These are phyloP conservation scores for Colletotrichum spaethianum DNA, from an alignment of 2,329 filamentous ascomycete genomes.

Conservation along the genomic window DNA sequence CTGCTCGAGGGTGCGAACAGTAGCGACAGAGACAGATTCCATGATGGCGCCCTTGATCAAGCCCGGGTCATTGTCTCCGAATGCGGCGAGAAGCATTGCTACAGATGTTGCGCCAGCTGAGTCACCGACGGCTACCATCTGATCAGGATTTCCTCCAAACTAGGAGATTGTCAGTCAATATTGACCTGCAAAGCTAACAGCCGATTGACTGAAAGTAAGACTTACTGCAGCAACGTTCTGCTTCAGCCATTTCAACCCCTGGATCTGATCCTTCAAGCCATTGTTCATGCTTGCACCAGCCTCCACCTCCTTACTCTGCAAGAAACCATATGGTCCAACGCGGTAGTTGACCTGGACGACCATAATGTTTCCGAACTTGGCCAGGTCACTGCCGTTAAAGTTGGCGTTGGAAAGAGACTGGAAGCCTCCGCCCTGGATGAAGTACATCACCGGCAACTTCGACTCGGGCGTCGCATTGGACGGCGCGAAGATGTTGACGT, in stretches of 20 bases:
- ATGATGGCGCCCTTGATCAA: conserved; percentile 67
- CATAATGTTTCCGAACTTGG: conserved; percentile 65
- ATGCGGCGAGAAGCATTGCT: conserved; percentile 73
- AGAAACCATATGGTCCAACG: conserved; percentile 81
- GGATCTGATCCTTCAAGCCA: conserved; percentile 79
- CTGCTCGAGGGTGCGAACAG: conserved; percentile 52
- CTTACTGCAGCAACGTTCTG: conserved; percentile 66
- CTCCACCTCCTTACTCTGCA: conserved; percentile 67
- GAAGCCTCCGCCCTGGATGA: conserved; percentile 74
- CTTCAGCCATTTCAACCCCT: conserved; percentile 79
- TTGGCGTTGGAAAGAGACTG: conserved; percentile 60
- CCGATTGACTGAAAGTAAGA: too few relatives aligned
- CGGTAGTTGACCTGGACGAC: conserved; percentile 84
- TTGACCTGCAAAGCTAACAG: not conserved
- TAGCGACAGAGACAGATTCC: conserved; percentile 67
- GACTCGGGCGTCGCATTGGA: conserved; percentile 63
- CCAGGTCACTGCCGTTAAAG: conserved; percentile 37
- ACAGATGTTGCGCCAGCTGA: conserved; percentile 78
- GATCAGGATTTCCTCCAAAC: conserved; percentile 79
- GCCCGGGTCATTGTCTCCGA: conserved; percentile 62
- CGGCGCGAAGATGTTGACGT: conserved; percentile 75
- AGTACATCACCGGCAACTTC: conserved; percentile 74
- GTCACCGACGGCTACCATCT: conserved; percentile 78
- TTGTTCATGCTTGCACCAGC: conserved; percentile 71
- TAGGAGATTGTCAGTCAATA: conserved; percentile 44